Base-by-base conservation (phyloP, 2,329 filamentous ascomycete genomes). In the Geoglossum cookeanum region DNA sequence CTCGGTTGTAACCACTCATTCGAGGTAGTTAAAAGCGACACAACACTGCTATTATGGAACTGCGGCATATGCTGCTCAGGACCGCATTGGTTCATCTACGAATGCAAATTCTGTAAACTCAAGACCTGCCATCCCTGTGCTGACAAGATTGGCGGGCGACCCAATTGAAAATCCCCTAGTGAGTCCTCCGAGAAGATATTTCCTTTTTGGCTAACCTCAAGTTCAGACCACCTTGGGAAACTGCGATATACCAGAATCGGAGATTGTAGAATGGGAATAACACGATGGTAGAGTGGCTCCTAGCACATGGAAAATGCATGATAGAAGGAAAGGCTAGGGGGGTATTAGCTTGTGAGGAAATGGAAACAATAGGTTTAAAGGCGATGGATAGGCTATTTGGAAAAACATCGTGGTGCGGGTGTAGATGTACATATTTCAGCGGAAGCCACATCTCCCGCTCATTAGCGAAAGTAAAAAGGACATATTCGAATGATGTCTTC, bases 31-130 rank as follows among this genome's bases (percentile, higher is more conserved):
- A 75, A 76, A 63, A 74, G 72, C 29, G 72, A 75, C 64, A 75
- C 71, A 11, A 74, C 71, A 3, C 66, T 76, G 60, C 70, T 76
- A 59, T 66, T 73, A 58, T 76, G 74, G 74, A 74, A 74, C 58
- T 76, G 74, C 70, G 72, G 74, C 63, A 64, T 72, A 62, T 76
- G 74, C 66, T 73, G 75, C 62, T 73, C 70, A 1, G 73, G 73
- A 3, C 72, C 72, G 22, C 72, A 75, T 64, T 73, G 70, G 66
- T 72, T 67, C 66, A 76, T 76, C 65, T 75, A 68, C 62, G 72
- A 76, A 63, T 76, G 74, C 65, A 61, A 68, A 51, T 68, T 70
- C 57, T 76, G 74, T 70, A 75, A 74, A 65, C 65, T 75, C 59
- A 75, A 75, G 68, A 71, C 70, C 7, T 76, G 74, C 67, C 66